These are phyloP conservation scores for Carex cristatella DNA, from an alignment of 176 grass and related monocot genomes.

Conservation along the genomic window DNA sequence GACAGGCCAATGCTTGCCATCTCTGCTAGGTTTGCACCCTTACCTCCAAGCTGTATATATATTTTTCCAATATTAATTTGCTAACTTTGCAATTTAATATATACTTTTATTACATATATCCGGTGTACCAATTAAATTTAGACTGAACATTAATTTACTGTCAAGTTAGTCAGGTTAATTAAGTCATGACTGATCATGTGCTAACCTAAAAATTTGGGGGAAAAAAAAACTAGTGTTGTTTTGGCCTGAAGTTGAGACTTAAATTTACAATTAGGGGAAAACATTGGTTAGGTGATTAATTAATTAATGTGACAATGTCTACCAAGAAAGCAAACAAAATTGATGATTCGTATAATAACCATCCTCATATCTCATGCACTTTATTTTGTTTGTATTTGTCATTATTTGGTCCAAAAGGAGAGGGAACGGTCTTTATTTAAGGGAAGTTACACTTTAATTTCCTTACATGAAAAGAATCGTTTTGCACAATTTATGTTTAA, in stretches of 20 bases:
- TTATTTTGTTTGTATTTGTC: not conserved
- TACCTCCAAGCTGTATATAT: constrained; percentile 62
- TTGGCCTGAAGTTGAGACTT: not conserved
- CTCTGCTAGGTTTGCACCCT: constrained; percentile 96
- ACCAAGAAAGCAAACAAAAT: not conserved
- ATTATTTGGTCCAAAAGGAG: not conserved
- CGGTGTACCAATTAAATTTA: not conserved
- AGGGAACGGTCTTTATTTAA: not conserved
- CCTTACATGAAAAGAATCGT: not conserved
- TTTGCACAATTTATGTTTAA: not conserved
- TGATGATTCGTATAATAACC: not conserved
- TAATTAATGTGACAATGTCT: no score
- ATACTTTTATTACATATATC: not conserved
- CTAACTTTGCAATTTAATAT: not conserved
- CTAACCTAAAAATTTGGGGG: not conserved
- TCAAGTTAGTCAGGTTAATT: not conserved
- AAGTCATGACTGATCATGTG: not conserved
- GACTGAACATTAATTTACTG: not conserved
- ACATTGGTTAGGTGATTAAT: not conserved
- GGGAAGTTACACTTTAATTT: not conserved
- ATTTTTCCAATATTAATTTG: not conserved
- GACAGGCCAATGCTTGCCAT: constrained; percentile 98
- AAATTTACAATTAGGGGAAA: not conserved
- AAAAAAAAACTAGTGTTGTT: not conserved
- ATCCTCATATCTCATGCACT: not conserved